These are phyloP conservation scores for Biscogniauxia mediterranea DNA, from an alignment of 2,329 filamentous ascomycete genomes.

Conservation along the genomic window DNA sequence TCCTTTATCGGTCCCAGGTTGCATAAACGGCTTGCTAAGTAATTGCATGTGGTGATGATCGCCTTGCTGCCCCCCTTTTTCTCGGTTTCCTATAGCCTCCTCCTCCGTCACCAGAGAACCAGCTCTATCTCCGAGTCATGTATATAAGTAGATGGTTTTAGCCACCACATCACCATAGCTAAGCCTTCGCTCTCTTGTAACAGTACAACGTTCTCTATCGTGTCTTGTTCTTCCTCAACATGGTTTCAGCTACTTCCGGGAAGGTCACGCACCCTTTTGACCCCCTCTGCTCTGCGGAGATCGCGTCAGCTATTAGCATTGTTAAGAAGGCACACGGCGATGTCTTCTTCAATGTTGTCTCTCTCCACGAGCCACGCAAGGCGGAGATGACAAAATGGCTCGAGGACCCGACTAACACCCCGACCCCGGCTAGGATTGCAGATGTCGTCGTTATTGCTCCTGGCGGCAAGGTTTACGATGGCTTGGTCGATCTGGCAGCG, in stretches of 20 bases:
- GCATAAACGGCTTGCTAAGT: constrained; percentile 25
- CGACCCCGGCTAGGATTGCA: constrained; percentile 68
- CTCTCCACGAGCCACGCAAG: constrained; percentile 82
- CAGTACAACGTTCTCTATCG: background rate
- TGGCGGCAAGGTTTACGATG: constrained; percentile 79
- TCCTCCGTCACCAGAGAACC: background rate
- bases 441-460: constrained; percentile 81
- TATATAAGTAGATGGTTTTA: background rate
- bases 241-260: constrained; percentile 22
- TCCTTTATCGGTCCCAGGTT: constrained; percentile 25
- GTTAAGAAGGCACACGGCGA: constrained; percentile 68
- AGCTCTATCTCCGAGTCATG: background rate
- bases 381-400: constrained; percentile 80
- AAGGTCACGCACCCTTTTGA: constrained; percentile 67
- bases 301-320: constrained; percentile 66
- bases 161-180: background rate
- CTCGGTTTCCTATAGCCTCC: background rate
- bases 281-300: constrained; percentile 70
- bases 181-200: background rate
- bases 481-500: constrained; percentile 69
- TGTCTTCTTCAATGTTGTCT: constrained; percentile 83
- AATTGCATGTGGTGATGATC: constrained; percentile 9
- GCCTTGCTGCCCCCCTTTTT: background rate
- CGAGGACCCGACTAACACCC: constrained; percentile 56
- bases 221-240: constrained; percentile 11